Evolutionary conservation across 306 rosid genomes (phyloP).

Genomic region (Prunus mira): DNA sequence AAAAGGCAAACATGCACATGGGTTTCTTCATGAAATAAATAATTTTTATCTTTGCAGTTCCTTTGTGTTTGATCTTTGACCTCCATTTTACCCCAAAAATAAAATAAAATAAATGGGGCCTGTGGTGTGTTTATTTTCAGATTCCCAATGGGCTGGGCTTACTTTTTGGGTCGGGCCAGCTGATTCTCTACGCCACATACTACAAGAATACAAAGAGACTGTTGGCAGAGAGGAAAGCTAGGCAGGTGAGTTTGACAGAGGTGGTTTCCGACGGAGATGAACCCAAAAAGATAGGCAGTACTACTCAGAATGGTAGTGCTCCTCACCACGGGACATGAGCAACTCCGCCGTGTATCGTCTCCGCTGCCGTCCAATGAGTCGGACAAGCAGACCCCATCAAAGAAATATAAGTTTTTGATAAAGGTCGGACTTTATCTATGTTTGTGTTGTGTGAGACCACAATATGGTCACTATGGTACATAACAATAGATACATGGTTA

Average conservation of each 20-base stretch:
- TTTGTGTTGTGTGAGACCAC: background rate
- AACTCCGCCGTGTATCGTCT: background rate
- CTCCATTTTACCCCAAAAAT: too few species aligned
- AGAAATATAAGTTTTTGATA: background rate
- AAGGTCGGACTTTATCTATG: too few species aligned
- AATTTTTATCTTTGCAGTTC: too few species aligned
- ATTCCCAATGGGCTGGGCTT: conserved; percentile 84
- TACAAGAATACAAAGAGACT: conserved; percentile 65
- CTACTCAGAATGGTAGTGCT: background rate
- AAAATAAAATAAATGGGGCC: background rate
- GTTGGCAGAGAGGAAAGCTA: conserved; percentile 53
- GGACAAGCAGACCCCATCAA: background rate
- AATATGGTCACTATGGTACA: background rate
- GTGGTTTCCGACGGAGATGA: conserved; percentile 3
- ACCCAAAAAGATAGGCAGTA: background rate
- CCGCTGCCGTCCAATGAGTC: background rate
- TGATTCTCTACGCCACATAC: conserved; percentile 69
- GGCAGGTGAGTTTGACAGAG: conserved; percentile 3
- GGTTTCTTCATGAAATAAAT: background rate
- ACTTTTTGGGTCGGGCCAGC: conserved; percentile 49
- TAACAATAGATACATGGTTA: background rate
- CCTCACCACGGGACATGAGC: background rate
- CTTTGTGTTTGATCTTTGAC: too few species aligned
- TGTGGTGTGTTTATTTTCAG: conserved; percentile 30
- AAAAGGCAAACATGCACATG: background rate